Conservation (phyloP, 2,329 filamentous ascomycete species). For the Pseudophaeomoniella oleicola region DNA sequence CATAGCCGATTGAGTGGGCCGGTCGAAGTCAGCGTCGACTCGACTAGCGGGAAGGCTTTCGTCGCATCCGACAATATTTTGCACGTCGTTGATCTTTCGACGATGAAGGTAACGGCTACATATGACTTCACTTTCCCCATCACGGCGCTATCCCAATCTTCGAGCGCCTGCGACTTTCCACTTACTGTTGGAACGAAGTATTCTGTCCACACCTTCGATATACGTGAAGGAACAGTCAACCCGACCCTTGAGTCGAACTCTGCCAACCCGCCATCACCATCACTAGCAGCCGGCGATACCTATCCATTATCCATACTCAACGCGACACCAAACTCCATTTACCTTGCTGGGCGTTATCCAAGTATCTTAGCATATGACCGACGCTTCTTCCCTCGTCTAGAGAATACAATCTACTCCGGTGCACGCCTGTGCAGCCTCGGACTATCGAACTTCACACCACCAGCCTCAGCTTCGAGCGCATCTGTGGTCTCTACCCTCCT, state of each 20-base stretch:
- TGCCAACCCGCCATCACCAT: conserved; percentile 5
- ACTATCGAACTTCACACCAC: conserved; percentile 40
- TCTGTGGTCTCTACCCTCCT: conserved; percentile 48
- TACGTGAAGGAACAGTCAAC: conserved; percentile 27
- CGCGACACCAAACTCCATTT: conserved; percentile 63
- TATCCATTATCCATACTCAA: conserved; percentile 70
- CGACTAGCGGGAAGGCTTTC: conserved; percentile 51
- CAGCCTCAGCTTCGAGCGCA: conserved; percentile 34
- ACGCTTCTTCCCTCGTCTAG: conserved; percentile 65
- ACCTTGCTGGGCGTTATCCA: conserved; percentile 77
- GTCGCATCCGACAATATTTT: conserved; percentile 66
- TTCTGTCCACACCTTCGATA: conserved; percentile 72
- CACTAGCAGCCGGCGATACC: conserved; percentile 16
- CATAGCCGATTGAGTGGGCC: conserved; percentile 38
- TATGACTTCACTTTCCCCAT: conserved; percentile 69
- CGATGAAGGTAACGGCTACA: conserved; percentile 52
- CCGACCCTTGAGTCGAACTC: conserved; percentile 3
- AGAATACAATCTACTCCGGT: conserved; percentile 69
- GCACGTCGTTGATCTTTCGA: conserved; percentile 68
- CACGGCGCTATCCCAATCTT: conserved; percentile 59
- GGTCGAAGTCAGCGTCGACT: conserved; percentile 73
- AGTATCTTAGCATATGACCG: conserved; percentile 82
- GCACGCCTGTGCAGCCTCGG: conserved; percentile 61
- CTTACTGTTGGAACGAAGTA: conserved; percentile 72
- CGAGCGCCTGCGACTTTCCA: conserved; percentile 46